A percentile compares a stretch with the other conserved stretches of the same genome.
These are phyloP conservation scores for Beauveria sp. DNA, from an alignment of 2,329 filamentous ascomycete species.

Conservation along the genomic window DNA sequence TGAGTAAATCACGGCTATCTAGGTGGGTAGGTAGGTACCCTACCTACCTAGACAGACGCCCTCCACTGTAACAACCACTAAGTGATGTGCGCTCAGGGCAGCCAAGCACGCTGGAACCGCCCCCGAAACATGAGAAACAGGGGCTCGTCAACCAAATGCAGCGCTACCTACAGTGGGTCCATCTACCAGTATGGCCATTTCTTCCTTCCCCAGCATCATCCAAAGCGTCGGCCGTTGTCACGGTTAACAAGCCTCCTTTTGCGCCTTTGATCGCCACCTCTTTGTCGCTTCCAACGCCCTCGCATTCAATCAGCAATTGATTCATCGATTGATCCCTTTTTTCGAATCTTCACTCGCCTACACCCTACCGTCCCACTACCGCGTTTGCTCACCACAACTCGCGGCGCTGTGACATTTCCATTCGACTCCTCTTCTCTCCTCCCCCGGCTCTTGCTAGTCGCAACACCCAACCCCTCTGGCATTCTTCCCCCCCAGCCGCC, in stretches of 20 bases:
- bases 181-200: not conserved
- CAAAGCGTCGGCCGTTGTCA: not conserved
- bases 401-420: constrained; percentile 1
- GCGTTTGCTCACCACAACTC: not conserved
- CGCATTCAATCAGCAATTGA: not conserved
- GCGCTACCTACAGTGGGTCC: too few species aligned
- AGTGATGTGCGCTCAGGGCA: not conserved
- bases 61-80: not conserved
- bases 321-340: not conserved
- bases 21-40: too few species aligned
- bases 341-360: not conserved
- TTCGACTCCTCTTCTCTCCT: not conserved
- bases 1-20: too few species aligned
- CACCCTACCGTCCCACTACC: not conserved
- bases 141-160: not conserved
- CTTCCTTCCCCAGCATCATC: not conserved
- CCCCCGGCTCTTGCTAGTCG: constrained; percentile 7
- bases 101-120: not conserved
- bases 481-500: constrained; percentile 8
- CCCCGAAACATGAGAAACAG: constrained; percentile 2
- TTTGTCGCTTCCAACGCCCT: not conserved
- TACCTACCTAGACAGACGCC: not conserved
- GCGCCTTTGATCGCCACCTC: not conserved
- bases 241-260: not conserved
- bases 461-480: constrained; percentile 11